These are phyloP conservation scores for Taxawa tesnikishii DNA, from an alignment of 2,329 filamentous ascomycete species.

Conservation along the genomic window DNA sequence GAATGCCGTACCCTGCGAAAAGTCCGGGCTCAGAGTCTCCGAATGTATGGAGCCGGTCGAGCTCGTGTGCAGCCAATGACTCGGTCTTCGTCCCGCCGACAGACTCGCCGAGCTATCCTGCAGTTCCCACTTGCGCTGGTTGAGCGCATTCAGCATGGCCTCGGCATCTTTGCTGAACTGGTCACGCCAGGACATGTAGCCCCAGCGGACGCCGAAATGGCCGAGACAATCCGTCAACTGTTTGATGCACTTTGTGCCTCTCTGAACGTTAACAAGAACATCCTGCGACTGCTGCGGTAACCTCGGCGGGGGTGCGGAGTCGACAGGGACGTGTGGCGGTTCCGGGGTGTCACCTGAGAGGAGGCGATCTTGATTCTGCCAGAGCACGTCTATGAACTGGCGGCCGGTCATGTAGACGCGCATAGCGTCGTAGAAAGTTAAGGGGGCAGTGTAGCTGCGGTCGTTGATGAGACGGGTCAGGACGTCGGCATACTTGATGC, in stretches of 20 bases:
- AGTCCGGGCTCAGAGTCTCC: not conserved
- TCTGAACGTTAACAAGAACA: conserved; percentile 20
- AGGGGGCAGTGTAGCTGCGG: conserved; percentile 49
- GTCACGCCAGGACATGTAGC: conserved; percentile 37
- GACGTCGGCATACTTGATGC: conserved; percentile 66
- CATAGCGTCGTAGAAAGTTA: conserved; percentile 80
- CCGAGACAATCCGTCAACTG: conserved; percentile 33
- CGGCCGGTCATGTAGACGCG: conserved; percentile 61
- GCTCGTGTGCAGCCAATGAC: not conserved
- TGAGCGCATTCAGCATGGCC: conserved; percentile 26
- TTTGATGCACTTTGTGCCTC: conserved; percentile 34
- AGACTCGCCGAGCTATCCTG: conserved; percentile 1
- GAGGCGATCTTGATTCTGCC: conserved; percentile 37
- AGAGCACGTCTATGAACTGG: conserved; percentile 45
- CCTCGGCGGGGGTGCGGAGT: conserved; percentile 19
- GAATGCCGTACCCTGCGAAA: not conserved
- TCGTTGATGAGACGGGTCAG: conserved; percentile 56
- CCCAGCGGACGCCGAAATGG: conserved; percentile 34
- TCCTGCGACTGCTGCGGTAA: conserved; percentile 19
- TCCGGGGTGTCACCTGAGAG: conserved; percentile 25
- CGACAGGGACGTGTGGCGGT: conserved; percentile 26
- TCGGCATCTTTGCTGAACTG: conserved; percentile 34
- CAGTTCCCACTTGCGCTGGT: conserved; percentile 23
- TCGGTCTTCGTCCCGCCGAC: not conserved
- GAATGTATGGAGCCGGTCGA: not conserved